Evolutionary conservation across 2,329 filamentous ascomycete genomes (phyloP).

Genomic region (Hymenoscyphus infarciens): DNA sequence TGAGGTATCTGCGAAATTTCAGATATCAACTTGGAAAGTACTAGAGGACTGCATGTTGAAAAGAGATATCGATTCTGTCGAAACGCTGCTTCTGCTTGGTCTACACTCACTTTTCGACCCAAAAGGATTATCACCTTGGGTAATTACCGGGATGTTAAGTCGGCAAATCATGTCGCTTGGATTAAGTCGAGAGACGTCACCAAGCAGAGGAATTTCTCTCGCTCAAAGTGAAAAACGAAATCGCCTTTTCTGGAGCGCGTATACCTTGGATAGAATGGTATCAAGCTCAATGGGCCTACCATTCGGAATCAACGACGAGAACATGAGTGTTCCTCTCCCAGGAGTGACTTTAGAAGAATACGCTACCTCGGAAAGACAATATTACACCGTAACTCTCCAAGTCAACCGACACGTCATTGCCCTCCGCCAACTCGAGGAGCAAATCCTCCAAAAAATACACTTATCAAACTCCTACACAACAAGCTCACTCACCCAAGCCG

Average conservation of each 20-base stretch:
- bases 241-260: constrained; percentile 3
- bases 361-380: background rate
- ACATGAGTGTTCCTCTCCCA: constrained; percentile 5
- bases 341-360: constrained; percentile 1
- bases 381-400: constrained; percentile 4
- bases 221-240: background rate
- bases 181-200: background rate
- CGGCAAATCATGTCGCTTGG: constrained; percentile 2
- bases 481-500: background rate
- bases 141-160: background rate
- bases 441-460: constrained; percentile 3
- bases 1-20: background rate
- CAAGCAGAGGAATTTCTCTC: background rate
- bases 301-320: constrained; percentile 5
- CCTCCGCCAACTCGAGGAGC: constrained; percentile 1
- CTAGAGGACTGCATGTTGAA: constrained; percentile 2
- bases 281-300: background rate
- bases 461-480: constrained; percentile 2
- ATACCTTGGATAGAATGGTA: background rate
- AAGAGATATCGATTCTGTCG: background rate
- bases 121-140: background rate
- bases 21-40: background rate
- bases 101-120: constrained; percentile 3
- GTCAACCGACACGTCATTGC: constrained; percentile 4
- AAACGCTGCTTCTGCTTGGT: constrained; percentile 3